Evolutionary conservation across 2,329 filamentous ascomycete species (phyloP), one percentile per base, ranked within the genome.

Genomic region (Coleophoma eucalyptorum): DNA sequence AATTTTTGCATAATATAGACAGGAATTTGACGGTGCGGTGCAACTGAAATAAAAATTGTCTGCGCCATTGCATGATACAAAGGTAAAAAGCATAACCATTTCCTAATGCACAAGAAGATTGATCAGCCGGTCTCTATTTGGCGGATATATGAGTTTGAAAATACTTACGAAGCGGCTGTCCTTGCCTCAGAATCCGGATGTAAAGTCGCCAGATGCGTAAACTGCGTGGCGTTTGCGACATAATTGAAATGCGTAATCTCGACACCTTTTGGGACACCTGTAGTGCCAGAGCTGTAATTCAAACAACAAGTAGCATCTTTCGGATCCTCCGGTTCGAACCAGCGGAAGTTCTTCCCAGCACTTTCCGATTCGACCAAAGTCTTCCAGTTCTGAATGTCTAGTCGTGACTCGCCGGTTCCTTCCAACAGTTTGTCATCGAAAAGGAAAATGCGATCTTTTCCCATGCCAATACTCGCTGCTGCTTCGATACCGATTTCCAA

Each of bases 221-320:
- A 48, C 78, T 87, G 83, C 8, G 72, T 61, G 57, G 82, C 79
- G 63, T 93, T 93, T 55, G 88, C 78, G 41, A 91, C 79, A 61
- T 90, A 89, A 58, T 90, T 87, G 53, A 75, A 73, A 67, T 95
- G 90, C n/a, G 84, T 83, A 56, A 94, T 87, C 68, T 88, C 83
- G 16, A 93, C 90, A 15, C 90, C 90, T 66, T 94, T 95, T 11
- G 90, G 88, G 4, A 90, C 76, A 5, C 90, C 90, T 0, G 90
- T 94, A 1, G 90, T 95, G 4, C 90, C 86, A 15, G 79, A 85
- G 55, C 82, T 87, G 70, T 93, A 94, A 66, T 94, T 94, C 53
- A 94, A 19, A 20, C 48, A 43, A 32, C 46, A 48, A 34, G 46
- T 48, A 19, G 48, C 45, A 53, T 54, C 68, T 55, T 61, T 67